Evolutionary conservation across 495 filamentous ascomycete species (phyloP), one percentile per base, ranked within the genome.

Genomic region (Massariosphaeria phaeospora): DNA sequence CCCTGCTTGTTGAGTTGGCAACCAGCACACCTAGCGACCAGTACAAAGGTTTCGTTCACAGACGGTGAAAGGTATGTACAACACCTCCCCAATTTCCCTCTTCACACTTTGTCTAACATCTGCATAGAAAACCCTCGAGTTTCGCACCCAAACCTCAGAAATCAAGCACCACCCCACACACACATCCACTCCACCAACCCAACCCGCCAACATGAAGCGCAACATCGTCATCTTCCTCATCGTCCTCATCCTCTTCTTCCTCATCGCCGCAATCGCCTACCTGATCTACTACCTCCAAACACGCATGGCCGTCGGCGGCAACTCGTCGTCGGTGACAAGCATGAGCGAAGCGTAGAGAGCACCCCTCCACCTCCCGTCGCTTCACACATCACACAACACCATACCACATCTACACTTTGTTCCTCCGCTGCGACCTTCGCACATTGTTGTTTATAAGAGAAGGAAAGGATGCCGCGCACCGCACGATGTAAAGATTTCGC

Each of bases 141-240:
- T n/a, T n/a, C n/a, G n/a, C n/a, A n/a, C n/a, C n/a, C n/a, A n/a
- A n/a, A n/a, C n/a, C n/a, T n/a, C n/a, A n/a, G n/a, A 40, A 36
- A 36, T 36, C 13, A 33, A 33, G 13, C 7, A 13, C n/a, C 13
- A 17, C 38, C 38, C 20, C 20, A 17, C 38, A 40, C 41, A 20
- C 36, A 7, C 11, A 17, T 8, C 4, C 26, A 30, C 27, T 18
- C 46, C 46, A 49, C 35, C 46, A 30, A 23, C 46, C 46, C 42
- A 26, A 29, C 44, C 27, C 46, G 38, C 46, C 24, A 26, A 49
- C 27, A 72, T 72, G 70, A 66, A 71, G 60, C 66, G 69, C 60
- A 72, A 72, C 67, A 63, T 72, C 51, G 70, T 70, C 69, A 69
- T 72, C 61, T 71, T 71, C 62, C 54, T 72, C 51, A 72, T 72